A percentile compares a stretch with the other conserved stretches of the same genome.
phyloP scores from a whole-genome alignment of 768 basidiomycete genomes.

The Austroboletus festivus region DNA sequence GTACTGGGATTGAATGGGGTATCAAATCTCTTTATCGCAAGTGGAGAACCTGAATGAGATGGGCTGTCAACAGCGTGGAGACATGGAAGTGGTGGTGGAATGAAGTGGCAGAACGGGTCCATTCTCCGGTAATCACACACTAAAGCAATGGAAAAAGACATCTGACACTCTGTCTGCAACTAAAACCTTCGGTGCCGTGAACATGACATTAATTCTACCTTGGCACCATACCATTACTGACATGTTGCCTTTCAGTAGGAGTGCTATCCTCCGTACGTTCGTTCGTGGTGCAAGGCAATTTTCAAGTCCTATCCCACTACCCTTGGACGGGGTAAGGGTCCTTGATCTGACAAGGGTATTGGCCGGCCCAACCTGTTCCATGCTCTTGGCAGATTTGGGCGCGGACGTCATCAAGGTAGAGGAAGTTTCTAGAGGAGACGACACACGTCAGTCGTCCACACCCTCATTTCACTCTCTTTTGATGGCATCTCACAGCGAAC shows the following conservation, averaged over 20 bases:
- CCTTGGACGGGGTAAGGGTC: constrained; percentile 76
- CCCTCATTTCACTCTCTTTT: constrained; percentile 7
- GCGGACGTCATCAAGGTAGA: constrained; percentile 95
- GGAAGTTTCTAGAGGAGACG: constrained; percentile 77
- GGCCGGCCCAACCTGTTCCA: constrained; percentile 89
- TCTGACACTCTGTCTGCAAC: constrained; percentile 23
- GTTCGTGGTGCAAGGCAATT: constrained; percentile 8
- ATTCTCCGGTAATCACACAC: constrained; percentile 7
- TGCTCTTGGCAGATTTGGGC: constrained; percentile 89
- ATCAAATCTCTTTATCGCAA: not conserved
- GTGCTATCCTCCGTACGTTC: too few relatives aligned
- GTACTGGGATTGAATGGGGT: not conserved
- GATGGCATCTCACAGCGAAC: constrained; percentile 10
- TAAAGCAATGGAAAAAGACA: constrained; percentile 23
- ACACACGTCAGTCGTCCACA: constrained; percentile 72
- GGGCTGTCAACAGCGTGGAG: not conserved
- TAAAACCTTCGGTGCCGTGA: constrained; percentile 15
- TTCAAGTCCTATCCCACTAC: constrained; percentile 62
- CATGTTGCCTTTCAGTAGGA: constrained; percentile 11
- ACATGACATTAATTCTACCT: too few relatives aligned
- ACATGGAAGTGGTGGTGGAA: constrained; percentile 11
- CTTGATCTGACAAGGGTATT: constrained; percentile 88
- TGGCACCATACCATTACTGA: too few relatives aligned
- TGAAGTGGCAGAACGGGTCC: constrained; percentile 22
- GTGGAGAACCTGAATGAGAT: not conserved